Percentiles rank a stretch among this genome's conserved stretches.
phyloP scores from a whole-genome alignment of 352 stramenopile genomes.

The Phytophthora sp. region DNA sequence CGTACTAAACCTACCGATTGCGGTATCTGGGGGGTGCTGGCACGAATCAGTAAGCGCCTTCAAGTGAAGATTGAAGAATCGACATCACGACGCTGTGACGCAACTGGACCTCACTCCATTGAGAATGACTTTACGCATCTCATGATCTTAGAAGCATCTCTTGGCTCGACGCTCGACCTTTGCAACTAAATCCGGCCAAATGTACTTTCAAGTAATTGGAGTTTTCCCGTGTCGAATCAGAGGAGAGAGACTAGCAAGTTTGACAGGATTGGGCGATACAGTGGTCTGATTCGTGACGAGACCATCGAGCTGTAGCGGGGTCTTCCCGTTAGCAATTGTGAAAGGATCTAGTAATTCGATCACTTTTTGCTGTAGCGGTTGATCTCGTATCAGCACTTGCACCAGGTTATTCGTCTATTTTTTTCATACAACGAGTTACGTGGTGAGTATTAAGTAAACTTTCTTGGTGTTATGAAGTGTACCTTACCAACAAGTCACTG shows the following conservation, averaged over 20 bases:
- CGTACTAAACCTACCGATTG: constrained; percentile 12
- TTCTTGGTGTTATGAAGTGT: neutral
- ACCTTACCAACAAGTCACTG: constrained; percentile 42
- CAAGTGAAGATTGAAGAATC: constrained; percentile 40
- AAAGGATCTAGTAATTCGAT: constrained; percentile 32
- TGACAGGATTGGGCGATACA: neutral
- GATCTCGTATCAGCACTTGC: constrained; percentile 29
- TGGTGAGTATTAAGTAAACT: constrained; percentile 1
- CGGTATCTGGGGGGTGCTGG: constrained; percentile 26
- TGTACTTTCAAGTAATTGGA: constrained; percentile 3
- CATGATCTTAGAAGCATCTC: constrained; percentile 56
- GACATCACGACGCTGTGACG: neutral
- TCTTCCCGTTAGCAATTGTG: neutral
- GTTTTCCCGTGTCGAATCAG: constrained; percentile 23
- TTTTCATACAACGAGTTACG: neutral
- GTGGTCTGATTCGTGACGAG: neutral
- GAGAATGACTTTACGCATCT: constrained; percentile 38
- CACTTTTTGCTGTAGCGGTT: constrained; percentile 34
- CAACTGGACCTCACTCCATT: constrained; percentile 1
- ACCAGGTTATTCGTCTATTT: constrained; percentile 18
- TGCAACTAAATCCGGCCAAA: constrained; percentile 18
- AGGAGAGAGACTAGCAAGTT: constrained; percentile 30
- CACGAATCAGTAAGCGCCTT: constrained; percentile 41
- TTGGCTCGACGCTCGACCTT: constrained; percentile 44
- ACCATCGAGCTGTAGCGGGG: neutral